These are phyloP conservation scores for Termitomyces sp. DNA, from an alignment of 768 basidiomycete species.

Conservation along the genomic window DNA sequence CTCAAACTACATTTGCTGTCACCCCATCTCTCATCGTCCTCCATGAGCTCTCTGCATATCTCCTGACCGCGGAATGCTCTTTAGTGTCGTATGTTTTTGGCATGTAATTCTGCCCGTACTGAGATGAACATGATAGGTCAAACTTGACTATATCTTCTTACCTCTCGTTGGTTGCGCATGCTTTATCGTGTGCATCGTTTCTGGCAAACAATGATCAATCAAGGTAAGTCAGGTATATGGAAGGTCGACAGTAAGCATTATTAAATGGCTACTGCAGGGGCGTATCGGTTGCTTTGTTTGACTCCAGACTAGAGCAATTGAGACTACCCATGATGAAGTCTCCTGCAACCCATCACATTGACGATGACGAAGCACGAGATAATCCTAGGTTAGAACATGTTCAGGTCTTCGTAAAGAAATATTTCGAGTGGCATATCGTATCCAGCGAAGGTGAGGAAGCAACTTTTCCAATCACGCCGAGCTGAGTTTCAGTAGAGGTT, in stretches of 20 bases:
- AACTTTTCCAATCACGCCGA: neutral
- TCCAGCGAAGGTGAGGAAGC: slow-evolving; percentile 35
- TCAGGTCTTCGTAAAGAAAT: slow-evolving; percentile 39
- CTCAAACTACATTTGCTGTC: slow-evolving; percentile 22
- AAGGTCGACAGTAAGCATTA: neutral
- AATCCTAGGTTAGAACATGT: slow-evolving; percentile 27
- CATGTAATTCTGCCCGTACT: neutral
- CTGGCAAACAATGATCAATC: slow-evolving; percentile 1
- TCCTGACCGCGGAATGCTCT: slow-evolving; percentile 18
- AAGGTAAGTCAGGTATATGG: neutral
- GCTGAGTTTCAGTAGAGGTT: neutral
- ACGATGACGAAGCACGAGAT: neutral
- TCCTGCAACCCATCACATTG: slow-evolving; percentile 14
- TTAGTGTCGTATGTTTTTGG: slow-evolving; percentile 2
- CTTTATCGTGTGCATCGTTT: slow-evolving; percentile 17
- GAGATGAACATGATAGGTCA: neutral
- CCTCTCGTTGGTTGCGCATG: slow-evolving; percentile 16
- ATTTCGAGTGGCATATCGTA: slow-evolving; percentile 48
- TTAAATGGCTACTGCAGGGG: neutral
- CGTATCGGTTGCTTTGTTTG: slow-evolving; percentile 50
- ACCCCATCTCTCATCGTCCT: slow-evolving; percentile 53
- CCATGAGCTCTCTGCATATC: slow-evolving; percentile 56
- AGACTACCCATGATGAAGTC: slow-evolving; percentile 41
- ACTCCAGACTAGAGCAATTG: slow-evolving; percentile 48
- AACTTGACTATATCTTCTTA: slow-evolving; percentile 24